phyloP scores from a whole-genome alignment of 208 protist genomes.

The Blechomonas ayalai region DNA sequence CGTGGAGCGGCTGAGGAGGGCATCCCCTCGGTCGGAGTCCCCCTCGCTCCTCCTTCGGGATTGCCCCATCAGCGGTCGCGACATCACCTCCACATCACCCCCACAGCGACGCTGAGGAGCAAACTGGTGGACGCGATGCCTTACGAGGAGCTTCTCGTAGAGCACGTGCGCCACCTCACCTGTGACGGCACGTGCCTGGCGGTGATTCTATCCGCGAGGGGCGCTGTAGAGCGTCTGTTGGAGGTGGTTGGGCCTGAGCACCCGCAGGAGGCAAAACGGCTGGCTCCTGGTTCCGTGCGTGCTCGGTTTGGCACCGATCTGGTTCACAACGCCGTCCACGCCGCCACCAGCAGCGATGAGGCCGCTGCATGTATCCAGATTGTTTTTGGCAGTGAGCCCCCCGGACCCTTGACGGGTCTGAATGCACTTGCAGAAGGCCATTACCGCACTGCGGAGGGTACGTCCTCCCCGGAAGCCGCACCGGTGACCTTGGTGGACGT shows the following conservation, averaged over 20 bases:
- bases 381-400: slow-evolving; percentile 57
- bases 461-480: too few relatives aligned
- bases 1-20: too few relatives aligned
- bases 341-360: slow-evolving; percentile 36
- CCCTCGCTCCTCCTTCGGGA: neutral
- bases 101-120: neutral
- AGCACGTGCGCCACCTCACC: slow-evolving; percentile 37
- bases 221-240: slow-evolving; percentile 52
- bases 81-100: neutral
- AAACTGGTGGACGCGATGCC: slow-evolving; percentile 14
- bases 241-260: slow-evolving; percentile 63
- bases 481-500: too few relatives aligned
- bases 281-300: slow-evolving; percentile 37
- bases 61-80: neutral
- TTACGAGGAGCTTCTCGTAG: slow-evolving; percentile 14
- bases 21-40: too few relatives aligned
- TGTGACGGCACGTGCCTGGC: slow-evolving; percentile 54
- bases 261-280: slow-evolving; percentile 33
- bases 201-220: slow-evolving; percentile 35
- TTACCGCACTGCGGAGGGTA: too few relatives aligned
- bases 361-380: slow-evolving; percentile 26
- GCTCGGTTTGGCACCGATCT: slow-evolving; percentile 48
- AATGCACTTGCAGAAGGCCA: slow-evolving; percentile 4
- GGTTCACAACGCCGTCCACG: slow-evolving; percentile 59
- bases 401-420: slow-evolving; percentile 10